Evolutionary conservation across 176 grass and related monocot genomes (phyloP), one percentile per base, ranked within the genome.

Genomic region (Olyra latifolia): DNA sequence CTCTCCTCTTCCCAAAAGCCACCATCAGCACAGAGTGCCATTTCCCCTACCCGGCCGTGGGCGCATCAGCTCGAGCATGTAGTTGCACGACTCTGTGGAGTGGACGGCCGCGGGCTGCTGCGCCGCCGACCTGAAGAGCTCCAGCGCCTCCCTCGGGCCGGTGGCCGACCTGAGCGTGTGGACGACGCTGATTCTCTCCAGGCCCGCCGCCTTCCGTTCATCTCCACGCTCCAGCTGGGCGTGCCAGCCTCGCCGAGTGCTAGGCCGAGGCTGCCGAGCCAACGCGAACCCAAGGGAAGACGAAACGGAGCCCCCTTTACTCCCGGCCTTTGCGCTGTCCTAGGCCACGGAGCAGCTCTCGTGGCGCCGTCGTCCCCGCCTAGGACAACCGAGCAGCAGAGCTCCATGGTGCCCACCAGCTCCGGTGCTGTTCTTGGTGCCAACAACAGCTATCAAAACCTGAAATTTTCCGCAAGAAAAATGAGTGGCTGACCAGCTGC

Each of bases 61-160:
- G 58, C 72, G 80, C 92, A 98, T 87, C 13, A 91, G 80, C 49
- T 98, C 95, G 27, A 98, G 95, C 92, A 98, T 95, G 86, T 93
- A 91, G 89, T 98, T 90, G 81, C 82, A 95, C 14, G 95, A 98
- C 66, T 87, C 92, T 10, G 95, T 98, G 11, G 92, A 95, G 80
- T 93, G 92, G 41, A 82, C 80, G 22, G 74, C 66, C 50, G 29
- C 82, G 24, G 88, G 83, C 80, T 79, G 88, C 61, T 55, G 68
- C 16, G 88, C 87, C 10, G 86, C 89, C 16, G 88, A 78, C 71
- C 46, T 56, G 69, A 98, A 98, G 49, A 93, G 59, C 15, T 83
- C 93, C 29, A 98, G 66, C 3, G 87, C 92, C 50, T 88, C 80
- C 10, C 30, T 43, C 4, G 92, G 90, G 52, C 80, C 84, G 14